Conservation (phyloP, 768 basidiomycete genomes). For the Amanita thiersii region DNA sequence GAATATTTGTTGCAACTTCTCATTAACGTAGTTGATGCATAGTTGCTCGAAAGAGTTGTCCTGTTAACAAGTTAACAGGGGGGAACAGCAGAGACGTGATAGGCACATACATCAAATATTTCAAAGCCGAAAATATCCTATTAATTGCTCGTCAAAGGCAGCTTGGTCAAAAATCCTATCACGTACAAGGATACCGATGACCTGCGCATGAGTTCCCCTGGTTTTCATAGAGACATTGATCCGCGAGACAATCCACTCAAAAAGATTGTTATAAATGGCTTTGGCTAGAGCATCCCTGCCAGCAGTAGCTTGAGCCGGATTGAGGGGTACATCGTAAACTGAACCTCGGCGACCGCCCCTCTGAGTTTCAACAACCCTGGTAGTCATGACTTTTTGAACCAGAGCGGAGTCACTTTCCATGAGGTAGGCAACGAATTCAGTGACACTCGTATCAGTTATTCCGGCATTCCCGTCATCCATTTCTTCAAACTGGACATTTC, state of each 20-base stretch:
- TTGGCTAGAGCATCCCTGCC: constrained; percentile 91
- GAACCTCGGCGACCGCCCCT: constrained; percentile 90
- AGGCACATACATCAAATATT: constrained; percentile 74
- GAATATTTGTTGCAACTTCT: constrained; percentile 99
- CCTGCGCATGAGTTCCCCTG: constrained; percentile 57
- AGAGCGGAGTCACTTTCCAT: constrained; percentile 77
- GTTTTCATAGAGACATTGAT: constrained; percentile 97
- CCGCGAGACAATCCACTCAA: constrained; percentile 98
- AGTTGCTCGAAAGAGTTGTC: constrained; percentile 96
- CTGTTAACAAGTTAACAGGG: constrained; percentile 25
- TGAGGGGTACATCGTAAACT: constrained; percentile 94
- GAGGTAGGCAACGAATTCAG: constrained; percentile 91
- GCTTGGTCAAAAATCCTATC: not conserved
- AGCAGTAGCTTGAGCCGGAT: constrained; percentile 82
- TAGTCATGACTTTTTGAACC: constrained; percentile 84
- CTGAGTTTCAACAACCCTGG: constrained; percentile 85
- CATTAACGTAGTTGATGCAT: constrained; percentile 99
- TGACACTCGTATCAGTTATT: constrained; percentile 78
- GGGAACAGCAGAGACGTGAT: not conserved
- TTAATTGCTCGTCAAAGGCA: constrained; percentile 2
- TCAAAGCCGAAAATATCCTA: constrained; percentile 99
- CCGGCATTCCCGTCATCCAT: constrained; percentile 83
- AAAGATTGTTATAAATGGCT: constrained; percentile 96
- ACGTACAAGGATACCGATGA: constrained; percentile 87
- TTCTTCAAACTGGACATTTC: constrained; percentile 88